A percentile compares a stretch with the other conserved stretches of the same genome.
Evolutionary conservation across 495 filamentous ascomycete genomes (phyloP).

Genomic region (Penicillium malachiteum): DNA sequence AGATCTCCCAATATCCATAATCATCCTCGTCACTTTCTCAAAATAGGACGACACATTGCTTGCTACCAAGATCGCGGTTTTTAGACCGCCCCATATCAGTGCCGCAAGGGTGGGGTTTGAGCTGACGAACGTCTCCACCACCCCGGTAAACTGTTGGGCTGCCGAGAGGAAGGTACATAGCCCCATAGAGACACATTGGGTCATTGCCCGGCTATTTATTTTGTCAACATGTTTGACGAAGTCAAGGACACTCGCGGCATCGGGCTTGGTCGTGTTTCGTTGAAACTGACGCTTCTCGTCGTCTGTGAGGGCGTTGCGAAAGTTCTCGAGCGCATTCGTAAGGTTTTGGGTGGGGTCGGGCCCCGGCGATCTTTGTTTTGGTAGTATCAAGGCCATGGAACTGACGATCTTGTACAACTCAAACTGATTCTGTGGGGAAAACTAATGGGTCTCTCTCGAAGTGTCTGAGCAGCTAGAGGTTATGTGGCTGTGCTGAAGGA

Average conservation of each 20-base stretch:
- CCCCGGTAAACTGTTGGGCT: conserved; percentile 27
- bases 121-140: conserved; percentile 33
- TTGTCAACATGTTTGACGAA: conserved; percentile 30
- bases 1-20: conserved; percentile 26
- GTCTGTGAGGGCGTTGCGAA: conserved; percentile 20
- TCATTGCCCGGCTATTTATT: conserved; percentile 16
- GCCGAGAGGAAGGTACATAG: conserved; percentile 28
- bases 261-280: conserved; percentile 18
- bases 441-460: too few relatives aligned
- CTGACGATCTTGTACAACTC: too few relatives aligned
- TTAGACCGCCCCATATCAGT: conserved; percentile 37
- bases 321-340: conserved; percentile 13
- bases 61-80: conserved; percentile 26
- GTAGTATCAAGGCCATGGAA: too few relatives aligned
- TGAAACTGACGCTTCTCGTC: conserved; percentile 23
- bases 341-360: conserved; percentile 7
- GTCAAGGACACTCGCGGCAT: conserved; percentile 24
- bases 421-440: too few relatives aligned
- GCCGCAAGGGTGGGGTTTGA: conserved; percentile 33
- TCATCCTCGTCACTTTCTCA: conserved; percentile 30
- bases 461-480: too few relatives aligned
- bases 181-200: conserved; percentile 23
- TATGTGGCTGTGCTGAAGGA: too few relatives aligned
- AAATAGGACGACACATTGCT: conserved; percentile 33
- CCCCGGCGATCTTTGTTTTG: too few relatives aligned